Evolutionary conservation across 2,329 filamentous ascomycete species (phyloP).

Genomic region (Arachnopeziza araneosa): DNA sequence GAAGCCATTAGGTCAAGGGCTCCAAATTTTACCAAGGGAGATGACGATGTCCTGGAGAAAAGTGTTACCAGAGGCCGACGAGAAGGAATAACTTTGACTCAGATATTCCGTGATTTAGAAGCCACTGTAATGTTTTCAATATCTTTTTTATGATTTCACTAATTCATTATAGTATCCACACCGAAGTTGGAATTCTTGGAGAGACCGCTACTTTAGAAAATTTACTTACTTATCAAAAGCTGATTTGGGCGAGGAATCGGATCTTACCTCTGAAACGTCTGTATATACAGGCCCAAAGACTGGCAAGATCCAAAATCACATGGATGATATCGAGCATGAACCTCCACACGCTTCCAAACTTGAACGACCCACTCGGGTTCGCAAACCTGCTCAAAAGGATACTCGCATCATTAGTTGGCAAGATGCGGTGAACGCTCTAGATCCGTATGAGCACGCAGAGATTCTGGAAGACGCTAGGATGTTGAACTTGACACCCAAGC

Average conservation of each 20-base stretch:
- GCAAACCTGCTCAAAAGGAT: slow-evolving; percentile 23
- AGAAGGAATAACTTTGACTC: slow-evolving; percentile 10
- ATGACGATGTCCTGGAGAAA: slow-evolving; percentile 24
- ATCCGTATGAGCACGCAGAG: slow-evolving; percentile 25
- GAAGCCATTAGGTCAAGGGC: background rate
- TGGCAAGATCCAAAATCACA: background rate
- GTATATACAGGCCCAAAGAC: background rate
- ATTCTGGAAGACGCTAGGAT: slow-evolving; percentile 21
- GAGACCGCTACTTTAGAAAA: slow-evolving; percentile 12
- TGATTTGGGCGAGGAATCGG: slow-evolving; percentile 5
- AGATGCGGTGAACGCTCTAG: slow-evolving; percentile 24
- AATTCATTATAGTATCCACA: slow-evolving; percentile 15
- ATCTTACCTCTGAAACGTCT: background rate
- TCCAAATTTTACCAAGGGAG: slow-evolving; percentile 17
- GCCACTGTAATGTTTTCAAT: slow-evolving; percentile 14
- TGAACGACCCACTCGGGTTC: slow-evolving; percentile 14
- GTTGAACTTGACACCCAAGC: slow-evolving; percentile 5
- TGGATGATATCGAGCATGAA: background rate
- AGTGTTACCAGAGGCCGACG: slow-evolving; percentile 17
- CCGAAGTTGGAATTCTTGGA: slow-evolving; percentile 17
- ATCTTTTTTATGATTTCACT: slow-evolving; percentile 1
- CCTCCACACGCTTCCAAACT: background rate
- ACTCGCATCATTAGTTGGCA: slow-evolving; percentile 26
- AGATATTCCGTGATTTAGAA: slow-evolving; percentile 20
- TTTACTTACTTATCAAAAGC: slow-evolving; percentile 11